Percentiles rank a stretch among this genome's conserved stretches.
phyloP scores from a whole-genome alignment of 768 basidiomycete genomes.

The Floccularia luteovirens region DNA sequence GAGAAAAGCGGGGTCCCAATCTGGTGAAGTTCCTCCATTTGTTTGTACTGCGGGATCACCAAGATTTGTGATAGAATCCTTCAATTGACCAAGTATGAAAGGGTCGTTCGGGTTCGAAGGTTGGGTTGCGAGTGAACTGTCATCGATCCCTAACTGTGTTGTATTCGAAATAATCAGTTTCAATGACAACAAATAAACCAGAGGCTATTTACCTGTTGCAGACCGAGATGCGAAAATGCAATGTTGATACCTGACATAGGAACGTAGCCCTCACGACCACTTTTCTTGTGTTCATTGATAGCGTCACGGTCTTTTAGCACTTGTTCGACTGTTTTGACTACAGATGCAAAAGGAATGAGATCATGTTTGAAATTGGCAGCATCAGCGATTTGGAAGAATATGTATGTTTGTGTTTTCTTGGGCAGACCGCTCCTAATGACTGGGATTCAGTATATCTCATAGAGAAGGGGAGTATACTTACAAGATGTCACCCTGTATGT shows the following conservation, averaged over 20 bases:
- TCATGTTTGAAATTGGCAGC: constrained; percentile 32
- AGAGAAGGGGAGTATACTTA: constrained; percentile 11
- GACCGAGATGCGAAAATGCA: constrained; percentile 43
- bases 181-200: background rate
- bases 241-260: constrained; percentile 41
- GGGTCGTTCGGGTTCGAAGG: constrained; percentile 9
- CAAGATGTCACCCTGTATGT: constrained; percentile 44
- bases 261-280: constrained; percentile 21
- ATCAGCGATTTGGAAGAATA: constrained; percentile 46
- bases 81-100: constrained; percentile 33
- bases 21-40: constrained; percentile 20
- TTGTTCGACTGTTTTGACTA: constrained; percentile 38
- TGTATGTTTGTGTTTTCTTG: constrained; percentile 44
- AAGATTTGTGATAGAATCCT: constrained; percentile 24
- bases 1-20: constrained; percentile 43
- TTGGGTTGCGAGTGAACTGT: constrained; percentile 25
- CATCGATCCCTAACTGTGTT: constrained; percentile 31
- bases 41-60: constrained; percentile 25
- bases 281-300: constrained; percentile 31
- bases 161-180: background rate
- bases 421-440: constrained; percentile 40
- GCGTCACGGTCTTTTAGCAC: constrained; percentile 30
- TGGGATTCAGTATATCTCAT: constrained; percentile 1
- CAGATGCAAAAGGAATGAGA: constrained; percentile 29
- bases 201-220: constrained; percentile 25